Conservation (phyloP, 768 basidiomycete genomes). For the Boletus sp. region DNA sequence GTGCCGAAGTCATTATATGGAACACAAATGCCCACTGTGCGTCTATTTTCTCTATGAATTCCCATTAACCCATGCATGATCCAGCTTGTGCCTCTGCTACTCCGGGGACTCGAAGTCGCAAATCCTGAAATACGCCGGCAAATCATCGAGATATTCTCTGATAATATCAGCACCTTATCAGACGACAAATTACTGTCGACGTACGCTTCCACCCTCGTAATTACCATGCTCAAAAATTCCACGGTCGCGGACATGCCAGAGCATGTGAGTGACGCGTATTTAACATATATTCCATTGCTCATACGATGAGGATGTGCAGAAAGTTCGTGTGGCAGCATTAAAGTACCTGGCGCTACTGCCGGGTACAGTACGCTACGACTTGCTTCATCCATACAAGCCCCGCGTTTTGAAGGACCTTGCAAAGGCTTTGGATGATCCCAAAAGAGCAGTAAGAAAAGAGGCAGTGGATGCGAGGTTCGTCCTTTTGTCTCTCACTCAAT, state of each 20-base stretch:
- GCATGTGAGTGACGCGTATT: constrained; percentile 40
- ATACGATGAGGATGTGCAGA: constrained; percentile 41
- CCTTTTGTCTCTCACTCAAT: neutral
- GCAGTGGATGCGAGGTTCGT: constrained; percentile 78
- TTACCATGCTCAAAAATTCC: constrained; percentile 68
- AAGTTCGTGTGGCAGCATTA: constrained; percentile 73
- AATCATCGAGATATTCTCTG: constrained; percentile 76
- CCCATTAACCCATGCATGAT: neutral
- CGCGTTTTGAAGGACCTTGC: constrained; percentile 73
- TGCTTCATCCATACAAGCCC: constrained; percentile 78
- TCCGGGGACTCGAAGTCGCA: constrained; percentile 80
- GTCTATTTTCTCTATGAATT: constrained; percentile 13
- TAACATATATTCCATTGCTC: neutral
- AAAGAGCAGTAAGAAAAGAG: constrained; percentile 75
- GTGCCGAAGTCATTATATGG: constrained; percentile 75
- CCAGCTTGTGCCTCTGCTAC: constrained; percentile 84
- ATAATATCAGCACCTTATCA: constrained; percentile 61
- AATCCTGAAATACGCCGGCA: constrained; percentile 71
- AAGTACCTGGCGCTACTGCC: constrained; percentile 75
- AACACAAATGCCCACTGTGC: constrained; percentile 62
- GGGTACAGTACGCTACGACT: constrained; percentile 72
- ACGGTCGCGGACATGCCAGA: constrained; percentile 49
- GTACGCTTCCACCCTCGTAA: constrained; percentile 70
- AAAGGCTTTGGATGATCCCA: constrained; percentile 85
- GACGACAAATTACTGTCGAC: constrained; percentile 54